Evolutionary conservation across 169 alveolate species (phyloP), one percentile per base, ranked within the genome.

Genomic region (Babesia sp.): DNA sequence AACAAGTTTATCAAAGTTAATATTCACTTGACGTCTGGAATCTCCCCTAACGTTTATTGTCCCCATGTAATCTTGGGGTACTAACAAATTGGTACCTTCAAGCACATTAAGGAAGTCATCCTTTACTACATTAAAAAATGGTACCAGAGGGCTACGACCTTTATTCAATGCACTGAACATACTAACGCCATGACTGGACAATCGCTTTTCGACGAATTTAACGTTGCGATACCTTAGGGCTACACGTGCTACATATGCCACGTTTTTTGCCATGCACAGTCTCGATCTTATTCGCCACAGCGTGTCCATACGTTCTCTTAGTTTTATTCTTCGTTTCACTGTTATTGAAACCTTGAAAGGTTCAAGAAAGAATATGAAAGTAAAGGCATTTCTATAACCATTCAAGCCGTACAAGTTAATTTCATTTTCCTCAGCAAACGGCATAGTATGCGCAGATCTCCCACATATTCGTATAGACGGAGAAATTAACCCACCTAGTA

Each of bases 381-480:
- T 20, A 16, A 45, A 48, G 0, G 54, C 51, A 24, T 28, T 8
- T 50, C 22, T 33, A 33, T 4, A 45, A 48, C 33, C 74, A 2
- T n/a, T 64, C 9, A 5, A 29, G 36, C 59, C 59, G 26, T 64
- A 48, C 36, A 64, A 24, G 18, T 48, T 31, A 0, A n/a, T 42
- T 46, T 26, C 71, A n/a, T 55, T 4, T 0, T 29, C 11, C n/a
- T 77, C 86, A 12, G 51, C 57, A 39, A 42, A 59, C 44, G 72
- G 67, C 34, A 56, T 57, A 1, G 82, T 77, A 18, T 77, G 73
- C 7, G 82, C 71, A 5, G 75, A 5, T 9, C 20, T 2, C n/a
- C 45, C 75, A 0, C 24, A 20, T 0, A 77, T 55, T 14, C 12
- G 34, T 14, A 77, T 63, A 7, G 22, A 37, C 24, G 74, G 64